These are phyloP conservation scores for Colletotrichum sp. DNA, from an alignment of 2,329 filamentous ascomycete genomes.

Conservation along the genomic window DNA sequence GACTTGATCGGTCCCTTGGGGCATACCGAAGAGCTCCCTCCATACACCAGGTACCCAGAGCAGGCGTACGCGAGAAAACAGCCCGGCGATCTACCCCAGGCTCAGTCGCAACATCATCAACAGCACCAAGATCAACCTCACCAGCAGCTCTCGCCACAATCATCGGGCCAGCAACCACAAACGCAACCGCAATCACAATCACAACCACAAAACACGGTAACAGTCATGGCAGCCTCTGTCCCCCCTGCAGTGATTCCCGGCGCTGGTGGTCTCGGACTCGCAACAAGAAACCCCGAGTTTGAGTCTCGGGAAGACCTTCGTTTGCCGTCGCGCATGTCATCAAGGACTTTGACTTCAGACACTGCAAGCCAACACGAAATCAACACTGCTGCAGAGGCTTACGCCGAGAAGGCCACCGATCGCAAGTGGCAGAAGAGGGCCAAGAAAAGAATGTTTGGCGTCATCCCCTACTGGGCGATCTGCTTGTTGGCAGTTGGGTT, in stretches of 20 bases:
- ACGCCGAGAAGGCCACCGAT: conserved; percentile 49
- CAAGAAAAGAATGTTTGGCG: conserved; percentile 60
- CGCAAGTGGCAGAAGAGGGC: conserved; percentile 55
- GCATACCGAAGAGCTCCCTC: conserved; percentile 88
- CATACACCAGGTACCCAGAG: conserved; percentile 89
- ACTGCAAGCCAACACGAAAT: conserved; percentile 56
- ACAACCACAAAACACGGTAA: background rate
- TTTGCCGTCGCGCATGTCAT: conserved; percentile 55
- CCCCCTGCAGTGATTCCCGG: conserved; percentile 47
- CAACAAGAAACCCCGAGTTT: conserved; percentile 67
- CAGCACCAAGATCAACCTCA: conserved; percentile 15
- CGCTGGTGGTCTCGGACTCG: conserved; percentile 66
- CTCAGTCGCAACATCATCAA: background rate
- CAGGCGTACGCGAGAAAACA: conserved; percentile 65
- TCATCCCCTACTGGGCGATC: conserved; percentile 68
- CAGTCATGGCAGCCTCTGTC: conserved; percentile 17
- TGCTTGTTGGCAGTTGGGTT: conserved; percentile 53
- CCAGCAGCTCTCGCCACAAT: background rate
- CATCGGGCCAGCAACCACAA: background rate
- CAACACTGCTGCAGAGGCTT: conserved; percentile 52
- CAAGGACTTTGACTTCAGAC: conserved; percentile 57
- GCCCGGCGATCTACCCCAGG: background rate
- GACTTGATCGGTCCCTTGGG: conserved; percentile 88
- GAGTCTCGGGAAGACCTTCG: conserved; percentile 61
- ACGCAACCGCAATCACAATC: conserved; percentile 9